A percentile compares a stretch with the other conserved stretches of the same genome.
phyloP scores from a whole-genome alignment of 805 yeast genomes.

The Suhomyces xylopsoci region DNA sequence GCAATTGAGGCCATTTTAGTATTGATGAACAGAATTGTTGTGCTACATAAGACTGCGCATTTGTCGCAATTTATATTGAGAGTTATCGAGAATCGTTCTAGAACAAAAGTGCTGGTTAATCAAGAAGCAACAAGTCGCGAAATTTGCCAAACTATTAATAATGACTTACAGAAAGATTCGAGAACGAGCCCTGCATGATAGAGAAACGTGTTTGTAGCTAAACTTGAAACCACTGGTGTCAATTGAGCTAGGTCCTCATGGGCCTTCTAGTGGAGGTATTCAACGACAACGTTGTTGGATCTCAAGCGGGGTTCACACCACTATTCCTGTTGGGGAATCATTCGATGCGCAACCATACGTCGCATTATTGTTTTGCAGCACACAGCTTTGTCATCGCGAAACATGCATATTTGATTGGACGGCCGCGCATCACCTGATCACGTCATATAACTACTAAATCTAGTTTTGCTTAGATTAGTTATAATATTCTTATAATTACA shows the following conservation, averaged over 20 bases:
- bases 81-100: neutral
- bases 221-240: neutral
- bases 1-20: conserved; percentile 1
- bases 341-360: neutral
- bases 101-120: neutral
- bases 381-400: neutral
- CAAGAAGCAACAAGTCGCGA: neutral
- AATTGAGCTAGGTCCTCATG: neutral
- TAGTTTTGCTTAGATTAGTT: neutral
- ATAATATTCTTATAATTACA: neutral
- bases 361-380: neutral
- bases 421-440: neutral
- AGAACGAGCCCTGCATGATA: neutral
- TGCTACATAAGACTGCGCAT: neutral
- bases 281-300: neutral
- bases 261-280: neutral
- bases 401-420: neutral
- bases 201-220: neutral
- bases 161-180: neutral
- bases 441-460: neutral
- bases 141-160: neutral
- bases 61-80: neutral
- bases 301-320: neutral
- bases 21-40: neutral
- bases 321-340: neutral